Conservation (phyloP, 495 filamentous ascomycete species). For the Lichina pygmaea region DNA sequence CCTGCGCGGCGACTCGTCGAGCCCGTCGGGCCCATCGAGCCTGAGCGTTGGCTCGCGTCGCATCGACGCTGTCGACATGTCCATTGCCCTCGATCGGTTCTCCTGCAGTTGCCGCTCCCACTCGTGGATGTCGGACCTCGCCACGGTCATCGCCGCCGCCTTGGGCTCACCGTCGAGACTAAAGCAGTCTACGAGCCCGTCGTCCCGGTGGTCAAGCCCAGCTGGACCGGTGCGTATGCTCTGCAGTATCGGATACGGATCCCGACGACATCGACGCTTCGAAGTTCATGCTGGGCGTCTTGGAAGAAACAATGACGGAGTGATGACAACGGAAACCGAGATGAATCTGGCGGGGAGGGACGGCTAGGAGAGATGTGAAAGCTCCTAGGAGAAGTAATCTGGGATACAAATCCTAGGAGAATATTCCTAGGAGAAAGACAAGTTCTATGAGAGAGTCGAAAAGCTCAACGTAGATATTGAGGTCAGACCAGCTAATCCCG, state of each 20-base stretch:
- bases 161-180: neutral
- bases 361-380: too few relatives aligned
- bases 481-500: slow-evolving; percentile 52
- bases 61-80: neutral
- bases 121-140: neutral
- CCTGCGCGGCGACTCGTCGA: neutral
- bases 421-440: too few relatives aligned
- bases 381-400: too few relatives aligned
- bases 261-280: neutral
- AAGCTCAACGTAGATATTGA: slow-evolving; percentile 64
- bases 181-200: too few relatives aligned
- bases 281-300: too few relatives aligned
- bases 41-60: neutral
- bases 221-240: neutral
- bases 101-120: neutral
- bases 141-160: neutral
- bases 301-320: too few relatives aligned
- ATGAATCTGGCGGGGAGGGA: too few relatives aligned
- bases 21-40: neutral
- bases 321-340: too few relatives aligned
- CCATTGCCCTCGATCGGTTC: neutral
- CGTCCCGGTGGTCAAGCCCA: too few relatives aligned
- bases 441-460: too few relatives aligned
- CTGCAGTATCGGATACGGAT: neutral
- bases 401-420: too few relatives aligned